phyloP scores from a whole-genome alignment of 2,329 filamentous ascomycete species.

The Ophiostoma piceae region DNA sequence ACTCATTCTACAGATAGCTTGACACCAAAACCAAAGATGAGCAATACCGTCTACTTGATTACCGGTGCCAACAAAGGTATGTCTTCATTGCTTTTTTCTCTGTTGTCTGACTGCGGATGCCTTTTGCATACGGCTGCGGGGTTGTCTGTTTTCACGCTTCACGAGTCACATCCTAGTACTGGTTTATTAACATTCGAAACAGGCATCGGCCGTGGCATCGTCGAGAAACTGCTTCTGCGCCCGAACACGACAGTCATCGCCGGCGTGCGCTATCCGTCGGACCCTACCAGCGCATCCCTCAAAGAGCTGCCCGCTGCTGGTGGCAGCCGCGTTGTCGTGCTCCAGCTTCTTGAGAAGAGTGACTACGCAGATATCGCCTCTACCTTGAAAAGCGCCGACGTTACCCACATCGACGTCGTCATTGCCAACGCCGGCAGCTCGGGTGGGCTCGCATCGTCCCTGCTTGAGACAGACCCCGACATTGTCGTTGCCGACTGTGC shows the following conservation, averaged over 20 bases:
- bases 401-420: conserved; percentile 27
- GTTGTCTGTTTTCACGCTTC: not conserved
- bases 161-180: not conserved
- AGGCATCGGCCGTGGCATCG: conserved; percentile 27
- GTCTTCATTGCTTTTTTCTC: not conserved
- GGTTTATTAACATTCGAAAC: not conserved
- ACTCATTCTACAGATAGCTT: not conserved
- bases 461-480: conserved; percentile 26
- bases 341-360: not conserved
- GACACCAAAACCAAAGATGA: not conserved
- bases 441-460: conserved; percentile 23
- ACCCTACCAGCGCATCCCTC: conserved; percentile 53
- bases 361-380: not conserved
- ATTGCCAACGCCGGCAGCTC: conserved; percentile 32
- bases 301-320: conserved; percentile 56
- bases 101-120: not conserved
- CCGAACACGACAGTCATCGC: conserved; percentile 31
- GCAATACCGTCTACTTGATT: not conserved
- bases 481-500: conserved; percentile 28
- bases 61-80: not conserved
- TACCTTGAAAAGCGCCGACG: not conserved
- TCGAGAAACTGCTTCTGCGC: conserved; percentile 23
- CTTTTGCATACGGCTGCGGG: not conserved
- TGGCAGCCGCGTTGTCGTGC: not conserved
- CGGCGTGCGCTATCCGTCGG: conserved; percentile 28